Evolutionary conservation across 768 basidiomycete genomes (phyloP).

Genomic region (Lactarius pseudohatsudake): DNA sequence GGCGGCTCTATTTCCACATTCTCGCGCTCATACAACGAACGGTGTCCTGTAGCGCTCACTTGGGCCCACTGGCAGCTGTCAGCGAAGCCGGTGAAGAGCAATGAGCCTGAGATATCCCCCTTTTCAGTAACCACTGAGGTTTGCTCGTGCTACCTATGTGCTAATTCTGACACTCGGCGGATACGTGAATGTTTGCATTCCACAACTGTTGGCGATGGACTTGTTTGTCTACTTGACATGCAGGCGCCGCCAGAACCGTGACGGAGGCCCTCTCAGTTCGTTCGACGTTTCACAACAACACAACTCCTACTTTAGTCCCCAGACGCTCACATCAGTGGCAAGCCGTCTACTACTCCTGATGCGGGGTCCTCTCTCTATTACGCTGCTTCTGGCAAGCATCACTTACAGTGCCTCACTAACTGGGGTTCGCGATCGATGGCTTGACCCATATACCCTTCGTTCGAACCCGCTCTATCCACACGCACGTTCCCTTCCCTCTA

Average conservation of each 20-base stretch:
- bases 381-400: conserved; percentile 15
- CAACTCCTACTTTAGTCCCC: background rate
- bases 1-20: too few species aligned
- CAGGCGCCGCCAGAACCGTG: background rate
- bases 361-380: conserved; percentile 6
- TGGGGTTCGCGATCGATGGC: conserved; percentile 23
- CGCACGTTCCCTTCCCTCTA: conserved; percentile 11
- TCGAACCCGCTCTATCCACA: conserved; percentile 23
- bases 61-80: background rate
- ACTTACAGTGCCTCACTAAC: conserved; percentile 7
- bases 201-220: background rate
- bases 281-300: background rate
- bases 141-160: background rate
- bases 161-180: too few species aligned
- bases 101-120: background rate
- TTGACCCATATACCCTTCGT: conserved; percentile 28
- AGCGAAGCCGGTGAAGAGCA: background rate
- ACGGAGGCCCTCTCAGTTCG: background rate
- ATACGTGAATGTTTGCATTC: background rate
- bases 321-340: conserved; percentile 1
- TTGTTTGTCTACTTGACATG: background rate
- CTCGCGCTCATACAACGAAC: too few species aligned
- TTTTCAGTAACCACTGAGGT: background rate
- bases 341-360: conserved; percentile 16
- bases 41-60: too few species aligned